Base-by-base conservation (phyloP, 192 early-diverging fungal genomes). In the Umbelopsis sp. region DNA sequence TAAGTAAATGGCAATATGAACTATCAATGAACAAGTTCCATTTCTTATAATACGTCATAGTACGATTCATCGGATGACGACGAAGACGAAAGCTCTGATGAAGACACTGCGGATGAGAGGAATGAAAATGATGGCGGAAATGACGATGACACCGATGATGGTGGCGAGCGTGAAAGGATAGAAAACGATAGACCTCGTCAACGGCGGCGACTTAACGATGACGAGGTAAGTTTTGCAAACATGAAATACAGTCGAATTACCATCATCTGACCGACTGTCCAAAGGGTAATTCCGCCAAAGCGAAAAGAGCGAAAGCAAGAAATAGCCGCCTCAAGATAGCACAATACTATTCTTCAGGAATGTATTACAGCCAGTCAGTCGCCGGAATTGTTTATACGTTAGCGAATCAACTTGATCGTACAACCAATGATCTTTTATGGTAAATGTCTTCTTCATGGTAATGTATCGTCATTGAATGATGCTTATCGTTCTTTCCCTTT, bases 281-380 rank as follows among this genome's bases (percentile, higher is more conserved):
- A 20, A 3, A 70, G 80, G 31, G 76, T 71, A 16, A 52, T 72
- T 49, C 38, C 65, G 17, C 80, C 76, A 49, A 74, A 83, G 36
- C 31, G 71, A 50, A 79, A 83, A 36, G 77, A 69, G 17, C 71
- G 69, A n/a, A 68, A 84, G 44, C 75, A 74, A 66, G 67, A 6
- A 34, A 41, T 6, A 70, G 83, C 69, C 80, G 84, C 14, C 75
- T 77, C 8, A 59, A 87, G 12, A 79, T 96, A 3, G 84, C 90
- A 47, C 85, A 93, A 32, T 96, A 98, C 71, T 97, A 96, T 79
- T 77, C 85, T n/a, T 88, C 88, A 51, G 95, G 94, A 14, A 71
- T 88, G 26, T 95, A 89, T 74, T 86, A 87, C 72, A 93, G 94
- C 0, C 87, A 90, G 62, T 87, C 94, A 14, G 90, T 91, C 10